phyloP scores from a whole-genome alignment of 2,329 filamentous ascomycete species.

The Aureobasidium leucospermi region DNA sequence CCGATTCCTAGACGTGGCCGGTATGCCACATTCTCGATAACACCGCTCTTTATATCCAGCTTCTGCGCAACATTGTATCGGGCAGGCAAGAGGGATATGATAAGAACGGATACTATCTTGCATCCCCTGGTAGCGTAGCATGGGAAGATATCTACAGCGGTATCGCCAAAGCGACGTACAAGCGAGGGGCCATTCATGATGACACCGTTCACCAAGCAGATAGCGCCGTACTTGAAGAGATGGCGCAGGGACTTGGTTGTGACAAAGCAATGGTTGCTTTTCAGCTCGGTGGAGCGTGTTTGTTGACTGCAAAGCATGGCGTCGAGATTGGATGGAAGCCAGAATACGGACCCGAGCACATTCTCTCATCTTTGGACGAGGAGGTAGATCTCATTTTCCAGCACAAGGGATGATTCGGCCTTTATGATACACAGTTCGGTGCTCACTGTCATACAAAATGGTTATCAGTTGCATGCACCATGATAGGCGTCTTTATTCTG shows the following conservation, averaged over 20 bases:
- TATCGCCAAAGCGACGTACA: constrained; percentile 35
- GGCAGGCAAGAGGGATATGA: constrained; percentile 33
- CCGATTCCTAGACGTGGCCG: constrained; percentile 37
- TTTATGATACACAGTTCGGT: too few species aligned
- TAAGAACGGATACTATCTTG: constrained; percentile 45
- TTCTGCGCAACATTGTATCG: constrained; percentile 39
- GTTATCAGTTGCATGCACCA: too few species aligned
- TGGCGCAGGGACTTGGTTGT: constrained; percentile 35
- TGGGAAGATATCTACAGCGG: constrained; percentile 47
- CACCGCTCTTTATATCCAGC: constrained; percentile 37
- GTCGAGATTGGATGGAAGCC: constrained; percentile 41
- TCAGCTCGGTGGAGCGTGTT: constrained; percentile 40
- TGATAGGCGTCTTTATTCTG: too few species aligned
- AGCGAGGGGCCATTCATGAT: constrained; percentile 34
- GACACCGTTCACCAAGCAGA: constrained; percentile 31
- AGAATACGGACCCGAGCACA: constrained; percentile 36
- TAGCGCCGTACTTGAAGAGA: constrained; percentile 30
- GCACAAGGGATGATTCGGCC: too few species aligned
- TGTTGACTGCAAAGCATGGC: constrained; percentile 36
- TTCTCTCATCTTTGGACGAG: constrained; percentile 38
- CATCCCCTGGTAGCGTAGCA: constrained; percentile 40
- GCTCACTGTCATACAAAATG: too few species aligned
- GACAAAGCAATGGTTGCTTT: constrained; percentile 33
- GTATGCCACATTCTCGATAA: constrained; percentile 47
- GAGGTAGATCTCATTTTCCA: constrained; percentile 33